Evolutionary conservation across 331 rosid species (phyloP).

Genomic region (Malus hybrid): DNA sequence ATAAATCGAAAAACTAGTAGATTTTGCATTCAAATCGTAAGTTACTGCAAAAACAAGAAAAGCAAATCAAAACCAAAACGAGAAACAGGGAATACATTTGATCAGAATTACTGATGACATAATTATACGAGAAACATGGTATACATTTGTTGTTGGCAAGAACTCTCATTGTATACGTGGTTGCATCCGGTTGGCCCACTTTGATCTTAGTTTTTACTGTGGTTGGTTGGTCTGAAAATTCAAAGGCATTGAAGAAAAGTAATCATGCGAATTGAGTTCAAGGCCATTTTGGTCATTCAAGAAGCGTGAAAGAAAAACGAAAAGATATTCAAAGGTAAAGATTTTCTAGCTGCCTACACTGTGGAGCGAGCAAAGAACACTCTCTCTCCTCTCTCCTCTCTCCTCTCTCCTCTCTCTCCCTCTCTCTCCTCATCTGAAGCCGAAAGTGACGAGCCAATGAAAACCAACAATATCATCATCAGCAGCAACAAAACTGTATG

Average conservation of each 20-base stretch:
- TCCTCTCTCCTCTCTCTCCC: no score
- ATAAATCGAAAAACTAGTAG: no score
- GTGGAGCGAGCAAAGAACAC: conserved; percentile 26
- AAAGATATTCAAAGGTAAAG: conserved; percentile 1
- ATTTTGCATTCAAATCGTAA: no score
- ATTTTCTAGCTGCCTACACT: conserved; percentile 14
- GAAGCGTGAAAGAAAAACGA: background rate
- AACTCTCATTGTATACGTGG: background rate
- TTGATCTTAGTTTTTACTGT: no score
- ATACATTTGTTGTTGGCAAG: background rate
- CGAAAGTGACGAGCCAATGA: conserved; percentile 92
- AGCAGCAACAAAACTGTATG: conserved; percentile 28
- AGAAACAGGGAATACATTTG: no score
- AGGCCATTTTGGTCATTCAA: conserved; percentile 26
- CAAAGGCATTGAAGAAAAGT: background rate
- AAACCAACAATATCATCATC: conserved; percentile 29
- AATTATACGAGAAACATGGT: background rate
- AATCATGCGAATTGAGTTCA: background rate
- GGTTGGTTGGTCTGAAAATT: background rate
- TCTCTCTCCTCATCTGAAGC: conserved; percentile 20
- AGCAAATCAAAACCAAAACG: no score
- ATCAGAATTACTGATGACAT: background rate
- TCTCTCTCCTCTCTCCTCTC: background rate
- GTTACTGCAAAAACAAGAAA: no score
- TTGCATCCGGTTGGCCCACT: background rate